Percentiles rank a stretch among this genome's conserved stretches.
phyloP scores from a whole-genome alignment of 305 asterid species.

The Salvia sclarea region DNA sequence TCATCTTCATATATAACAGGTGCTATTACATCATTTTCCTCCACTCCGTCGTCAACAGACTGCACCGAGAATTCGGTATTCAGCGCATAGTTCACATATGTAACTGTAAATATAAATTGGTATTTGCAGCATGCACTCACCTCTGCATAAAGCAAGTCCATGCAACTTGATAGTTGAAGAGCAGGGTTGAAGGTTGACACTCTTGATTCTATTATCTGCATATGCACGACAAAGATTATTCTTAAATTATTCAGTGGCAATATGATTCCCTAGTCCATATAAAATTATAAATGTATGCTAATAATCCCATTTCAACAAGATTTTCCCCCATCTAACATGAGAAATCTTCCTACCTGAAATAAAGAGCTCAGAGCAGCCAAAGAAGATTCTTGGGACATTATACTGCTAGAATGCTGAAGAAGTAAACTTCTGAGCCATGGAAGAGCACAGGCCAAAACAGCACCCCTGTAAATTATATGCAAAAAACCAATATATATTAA shows the following conservation, averaged over 20 bases:
- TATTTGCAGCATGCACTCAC: constrained; percentile 48
- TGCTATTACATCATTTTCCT: constrained; percentile 42
- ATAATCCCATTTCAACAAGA: constrained; percentile 7
- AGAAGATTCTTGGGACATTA: constrained; percentile 93
- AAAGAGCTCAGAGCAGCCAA: constrained; percentile 68
- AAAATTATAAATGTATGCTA: background rate
- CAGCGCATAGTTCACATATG: background rate
- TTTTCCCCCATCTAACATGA: background rate
- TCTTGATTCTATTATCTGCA: constrained; percentile 88
- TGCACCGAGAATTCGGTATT: constrained; percentile 24
- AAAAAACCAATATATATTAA: background rate
- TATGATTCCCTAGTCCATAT: background rate
- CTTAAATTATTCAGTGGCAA: background rate
- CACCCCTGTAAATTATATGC: constrained; percentile 61
- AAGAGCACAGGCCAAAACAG: constrained; percentile 83
- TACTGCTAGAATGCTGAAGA: constrained; percentile 81
- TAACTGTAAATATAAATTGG: no score
- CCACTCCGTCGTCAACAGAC: constrained; percentile 61
- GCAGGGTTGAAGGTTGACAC: constrained; percentile 61
- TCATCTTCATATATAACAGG: constrained; percentile 71
- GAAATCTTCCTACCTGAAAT: constrained; percentile 63
- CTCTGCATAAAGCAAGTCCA: constrained; percentile 78
- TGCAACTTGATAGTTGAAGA: constrained; percentile 65
- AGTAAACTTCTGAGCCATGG: constrained; percentile 88
- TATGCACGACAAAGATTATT: constrained; percentile 8